Conservation (phyloP, 176 grass and related monocot genomes). For the Oryza meyeriana region DNA sequence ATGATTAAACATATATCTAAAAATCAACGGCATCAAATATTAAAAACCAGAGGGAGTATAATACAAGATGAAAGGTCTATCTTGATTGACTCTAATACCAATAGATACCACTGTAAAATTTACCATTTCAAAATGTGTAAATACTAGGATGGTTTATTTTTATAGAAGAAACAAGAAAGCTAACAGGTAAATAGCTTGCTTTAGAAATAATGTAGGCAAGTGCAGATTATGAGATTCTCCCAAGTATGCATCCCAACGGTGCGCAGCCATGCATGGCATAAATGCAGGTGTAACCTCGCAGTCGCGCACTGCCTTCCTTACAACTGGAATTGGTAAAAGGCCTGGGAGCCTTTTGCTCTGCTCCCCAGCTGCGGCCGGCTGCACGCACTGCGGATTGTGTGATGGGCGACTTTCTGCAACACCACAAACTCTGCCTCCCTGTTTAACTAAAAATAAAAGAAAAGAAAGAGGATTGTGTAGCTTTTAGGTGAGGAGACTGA, state of each 20-base stretch:
- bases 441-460: background rate
- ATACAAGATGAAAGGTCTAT: too few relatives aligned
- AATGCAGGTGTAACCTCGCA: background rate
- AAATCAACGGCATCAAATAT: too few relatives aligned
- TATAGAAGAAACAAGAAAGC: too few relatives aligned
- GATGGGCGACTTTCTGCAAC: conserved; percentile 3
- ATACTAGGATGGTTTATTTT: too few relatives aligned
- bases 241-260: background rate
- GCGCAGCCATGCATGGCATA: background rate
- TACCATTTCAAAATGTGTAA: too few relatives aligned
- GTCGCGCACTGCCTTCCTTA: background rate
- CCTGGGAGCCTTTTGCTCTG: background rate
- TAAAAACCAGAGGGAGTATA: too few relatives aligned
- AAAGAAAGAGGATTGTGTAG: background rate
- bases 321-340: conserved; percentile 13
- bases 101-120: too few relatives aligned
- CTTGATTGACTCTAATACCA: too few relatives aligned
- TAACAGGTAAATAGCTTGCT: background rate
- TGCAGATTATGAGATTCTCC: background rate
- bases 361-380: background rate
- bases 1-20: too few relatives aligned
- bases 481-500: background rate
- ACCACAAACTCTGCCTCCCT: background rate
- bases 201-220: background rate
- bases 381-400: conserved; percentile 14